Evolutionary conservation across 805 yeast genomes (phyloP), one percentile per base, ranked within the genome.

Genomic region (Lachancea lanzarotensis): DNA sequence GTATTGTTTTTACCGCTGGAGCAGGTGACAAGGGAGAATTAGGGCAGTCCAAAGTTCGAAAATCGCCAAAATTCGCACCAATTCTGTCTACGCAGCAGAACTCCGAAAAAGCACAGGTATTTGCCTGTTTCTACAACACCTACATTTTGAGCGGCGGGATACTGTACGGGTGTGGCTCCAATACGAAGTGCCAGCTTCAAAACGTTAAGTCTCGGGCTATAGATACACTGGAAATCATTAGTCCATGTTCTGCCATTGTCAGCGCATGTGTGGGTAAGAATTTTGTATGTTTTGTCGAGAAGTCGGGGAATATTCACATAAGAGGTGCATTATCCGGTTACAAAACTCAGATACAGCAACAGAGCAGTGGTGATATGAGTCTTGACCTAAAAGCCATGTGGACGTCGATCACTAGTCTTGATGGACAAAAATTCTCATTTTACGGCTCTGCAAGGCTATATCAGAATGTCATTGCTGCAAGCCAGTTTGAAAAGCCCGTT

Each of bases 61-160:
- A 2, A 45, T 57, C 0, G 37, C 39, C 2, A 43, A 29, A 15
- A 26, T 43, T 41, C 12, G 6, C 40, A 27, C 39, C 12, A 51
- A 49, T 20, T 46, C 47, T n/a, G n/a, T n/a, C 3, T n/a, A 43
- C 40, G 33, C 44, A 1, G 48, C 47, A 9, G 46, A 47, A 17
- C 43, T 60, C 12, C 8, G 31, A 37, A 20, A 0, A 48, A 49
- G 30, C 43, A 68, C 0, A 46, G 55, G 38, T 59, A 76, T 0
- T 74, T 82, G 2, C 43, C 2, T 55, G 29, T 57, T 73, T 55
- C 78, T 80, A 16, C 50, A 65, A 20, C 56, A 80, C 26, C 71
- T 66, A 53, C 84, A 86, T 11, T 78, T 88, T 90, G 87, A 95
- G 76, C 51, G 84, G 84, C 2, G 87, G 82, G 40, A 50, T 68